Base-by-base conservation (phyloP, 768 basidiomycete species). In the Russula earlei region DNA sequence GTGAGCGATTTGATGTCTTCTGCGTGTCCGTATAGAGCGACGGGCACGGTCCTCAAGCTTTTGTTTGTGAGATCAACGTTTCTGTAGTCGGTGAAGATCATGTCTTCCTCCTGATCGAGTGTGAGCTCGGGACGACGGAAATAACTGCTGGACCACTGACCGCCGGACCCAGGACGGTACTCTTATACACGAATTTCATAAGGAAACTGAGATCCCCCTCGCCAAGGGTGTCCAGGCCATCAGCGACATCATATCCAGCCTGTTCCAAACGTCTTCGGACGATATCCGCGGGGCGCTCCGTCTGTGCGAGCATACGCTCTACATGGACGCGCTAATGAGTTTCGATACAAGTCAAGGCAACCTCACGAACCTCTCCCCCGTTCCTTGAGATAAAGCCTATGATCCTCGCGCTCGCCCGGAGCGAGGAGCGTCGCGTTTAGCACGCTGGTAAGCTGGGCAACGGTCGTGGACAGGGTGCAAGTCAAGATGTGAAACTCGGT, bases 111-210 rank as follows among this genome's bases (percentile, higher is more conserved):
- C 87, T 93, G 62, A 38, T 47, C 12, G 20, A 40, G 19, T 24
- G 41, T 55, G 27, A 57, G 31, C 33, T 40, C 33, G 44, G 4
- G 12, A 34, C 45, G 49, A 44, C 48, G 29, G 42, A 29, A 54
- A 31, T 10, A 31, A 10, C 2, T 15, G 27, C 61, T 17, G 27
- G 11, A 3, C 17, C 4, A 75, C 82, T 52, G 67, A 86, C 85
- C 58, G 79, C 69, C 46, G 81, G 75, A 12, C 80, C 82, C 17
- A 90, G 74, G 15, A 81, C 72, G 58, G 83, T 82, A 63, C 80
- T 85, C 67, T 93, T 91, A 71, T 88, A 97, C 19, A 94, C 82
- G 63, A 97, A 95, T 64, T 85, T 87, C 68, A 91, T 78, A 24
- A 99, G 75, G 66, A 94, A 94, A 5, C 82, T 79, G 58, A 96